Evolutionary conservation across 2,329 filamentous ascomycete species (phyloP), one percentile per base, ranked within the genome.

Genomic region (Ophiosphaerella korrae): DNA sequence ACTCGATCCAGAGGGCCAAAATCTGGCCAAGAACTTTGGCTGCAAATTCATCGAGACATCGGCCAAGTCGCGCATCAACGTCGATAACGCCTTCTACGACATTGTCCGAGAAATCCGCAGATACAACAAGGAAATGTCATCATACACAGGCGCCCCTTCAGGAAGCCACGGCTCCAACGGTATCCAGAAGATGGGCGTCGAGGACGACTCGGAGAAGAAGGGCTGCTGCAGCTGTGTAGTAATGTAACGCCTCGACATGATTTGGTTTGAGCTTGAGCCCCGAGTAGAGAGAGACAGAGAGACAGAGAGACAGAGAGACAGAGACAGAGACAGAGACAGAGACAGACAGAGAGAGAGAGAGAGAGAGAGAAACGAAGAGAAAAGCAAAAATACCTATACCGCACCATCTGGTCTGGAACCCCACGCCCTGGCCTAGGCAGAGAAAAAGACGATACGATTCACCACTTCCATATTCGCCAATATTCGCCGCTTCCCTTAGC

Each of bases 41-140:
- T 99, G 94, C 88, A 95, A 94, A 74, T 99, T 97, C 80, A 96
- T 97, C 79, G 94, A 99, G 82, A 97, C 94, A 11, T 99, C 94
- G 36, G 94, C 94, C 63, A 99, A 97, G 80, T 96, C 92, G 57
- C 88, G 93, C 74, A 95, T 94, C 81, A 97, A 97, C 73, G 94
- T 99, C 68, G 94, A 99, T 78, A 92, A 95, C 78, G 92, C 93
- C 48, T 99, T 99, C 80, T 97, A 93, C 83, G 92, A 97, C 74
- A 92, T 97, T 65, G 94, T 99, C 52, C 89, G 94, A 74, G 94
- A 97, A 75, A 99, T 99, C 72, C 87, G 94, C 78, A 89, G 91
- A 78, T 97, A 96, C 80, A 97, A 99, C 85, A 93, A 94, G 75
- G 93, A 97, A 73, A 95, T 97, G 87, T 92, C 92, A 54, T 90